Percentiles rank a stretch among this genome's conserved stretches.
These are phyloP conservation scores for Gossypium sturtianum DNA, from an alignment of 345 rosid species.

Conservation along the genomic window DNA sequence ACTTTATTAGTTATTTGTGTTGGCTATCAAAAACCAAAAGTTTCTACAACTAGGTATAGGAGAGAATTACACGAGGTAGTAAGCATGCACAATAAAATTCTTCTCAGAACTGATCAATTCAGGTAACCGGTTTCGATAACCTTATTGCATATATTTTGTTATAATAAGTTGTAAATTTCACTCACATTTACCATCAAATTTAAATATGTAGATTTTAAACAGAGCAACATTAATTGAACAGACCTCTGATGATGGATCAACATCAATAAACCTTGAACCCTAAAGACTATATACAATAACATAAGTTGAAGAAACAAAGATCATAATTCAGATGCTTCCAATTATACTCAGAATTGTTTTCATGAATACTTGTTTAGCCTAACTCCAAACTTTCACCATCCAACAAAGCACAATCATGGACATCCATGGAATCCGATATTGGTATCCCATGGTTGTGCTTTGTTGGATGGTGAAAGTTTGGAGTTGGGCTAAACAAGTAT, in stretches of 20 bases:
- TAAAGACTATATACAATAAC: slow-evolving; percentile 46
- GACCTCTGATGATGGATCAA: slow-evolving; percentile 9
- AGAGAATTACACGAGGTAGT: slow-evolving; percentile 41
- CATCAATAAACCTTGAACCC: slow-evolving; percentile 20
- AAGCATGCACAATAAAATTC: slow-evolving; percentile 30
- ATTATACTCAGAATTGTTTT: slow-evolving; percentile 49
- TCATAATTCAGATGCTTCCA: slow-evolving; percentile 46
- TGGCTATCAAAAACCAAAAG: slow-evolving; percentile 32
- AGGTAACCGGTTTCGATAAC: slow-evolving; percentile 20
- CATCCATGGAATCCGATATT: neutral
- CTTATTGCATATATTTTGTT: neutral
- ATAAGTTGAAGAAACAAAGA: slow-evolving; percentile 56
- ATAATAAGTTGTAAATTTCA: neutral
- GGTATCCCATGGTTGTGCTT: slow-evolving; percentile 38
- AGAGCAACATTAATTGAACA: slow-evolving; percentile 25
- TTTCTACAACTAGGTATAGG: slow-evolving; percentile 38
- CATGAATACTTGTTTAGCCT: slow-evolving; percentile 63
- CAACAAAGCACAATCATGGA: slow-evolving; percentile 41
- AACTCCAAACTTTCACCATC: slow-evolving; percentile 53
- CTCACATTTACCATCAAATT: neutral
- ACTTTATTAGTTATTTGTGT: slow-evolving; percentile 28
- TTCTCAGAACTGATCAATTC: slow-evolving; percentile 46
- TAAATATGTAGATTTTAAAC: slow-evolving; percentile 34
- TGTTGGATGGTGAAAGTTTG: slow-evolving; percentile 60
- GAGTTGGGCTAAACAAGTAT: slow-evolving; percentile 66